Base-by-base conservation (phyloP, 116 monocot species). In the Cymodocea nodosa region DNA sequence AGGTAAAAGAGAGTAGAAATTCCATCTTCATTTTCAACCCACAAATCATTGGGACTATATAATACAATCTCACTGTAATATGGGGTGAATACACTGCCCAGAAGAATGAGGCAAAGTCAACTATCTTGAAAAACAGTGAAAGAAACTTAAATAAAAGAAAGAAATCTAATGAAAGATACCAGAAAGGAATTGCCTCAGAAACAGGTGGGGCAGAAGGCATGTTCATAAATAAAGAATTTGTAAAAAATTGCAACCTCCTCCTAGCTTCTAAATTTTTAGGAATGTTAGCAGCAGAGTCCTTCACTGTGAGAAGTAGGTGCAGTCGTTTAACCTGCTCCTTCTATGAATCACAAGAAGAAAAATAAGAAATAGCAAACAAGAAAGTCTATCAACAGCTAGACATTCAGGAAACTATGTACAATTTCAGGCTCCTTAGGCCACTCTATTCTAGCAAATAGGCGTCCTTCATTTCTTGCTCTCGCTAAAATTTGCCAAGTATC, bases 31-130 rank as follows among this genome's bases (percentile, higher is more conserved):
- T 97, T 97, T 76, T 90, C 97, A 59, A 50, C 79, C 35, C 70
- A 64, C 13, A 97, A 68, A 35, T 91, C 91, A 18, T 76, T 78
- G 18, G 72, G 79, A 75, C 97, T 91, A 73, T 90, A 97, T 2
- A 97, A 76, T 25, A 97, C 97, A 35, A 88, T 97, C 79, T 97
- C 97, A 50, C 84, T 87, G 64, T 97, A 97, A 70, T 97, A 97
- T 16, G 97, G 97, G 56, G 97, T 97, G 65, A 97, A 97, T 19
- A 97, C 91, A 71, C 95, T 97, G 56, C 35, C 70, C 56, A 24
- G 39, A 39, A 61, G 14, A 40, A 19, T 36, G 34, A 19, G 20
- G 16, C 23, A 49, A 51, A 22, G 4, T 64, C 20, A 64, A 14
- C 24, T 14, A n/a, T n/a, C 15, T 12, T 0, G 25, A 50, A 64